Conservation (phyloP, 306 rosid genomes). For the Gleditsia sinensis region DNA sequence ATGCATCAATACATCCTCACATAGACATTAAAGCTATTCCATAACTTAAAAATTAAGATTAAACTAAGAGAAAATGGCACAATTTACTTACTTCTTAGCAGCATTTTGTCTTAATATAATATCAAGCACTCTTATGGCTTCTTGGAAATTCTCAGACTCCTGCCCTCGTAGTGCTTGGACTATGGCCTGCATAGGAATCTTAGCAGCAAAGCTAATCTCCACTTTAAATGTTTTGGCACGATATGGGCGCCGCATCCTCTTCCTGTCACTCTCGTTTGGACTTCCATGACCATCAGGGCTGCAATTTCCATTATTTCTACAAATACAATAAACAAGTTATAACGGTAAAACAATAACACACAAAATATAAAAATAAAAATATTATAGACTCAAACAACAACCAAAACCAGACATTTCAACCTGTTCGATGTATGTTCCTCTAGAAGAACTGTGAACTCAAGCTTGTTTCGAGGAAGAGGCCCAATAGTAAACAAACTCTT, state of each 20-base stretch:
- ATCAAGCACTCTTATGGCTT: slow-evolving; percentile 88
- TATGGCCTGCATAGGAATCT: slow-evolving; percentile 87
- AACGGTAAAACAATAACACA: neutral
- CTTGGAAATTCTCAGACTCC: slow-evolving; percentile 87
- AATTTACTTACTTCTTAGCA: slow-evolving; percentile 72
- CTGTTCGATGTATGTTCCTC: slow-evolving; percentile 71
- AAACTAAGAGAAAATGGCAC: neutral
- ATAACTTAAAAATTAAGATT: neutral
- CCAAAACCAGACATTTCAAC: slow-evolving; percentile 33
- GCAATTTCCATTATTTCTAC: slow-evolving; percentile 69
- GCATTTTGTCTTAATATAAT: slow-evolving; percentile 91
- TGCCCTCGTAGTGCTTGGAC: slow-evolving; percentile 85
- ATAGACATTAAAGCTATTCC: neutral
- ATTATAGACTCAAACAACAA: too few relatives aligned
- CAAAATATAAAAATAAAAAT: neutral
- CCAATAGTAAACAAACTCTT: slow-evolving; percentile 90
- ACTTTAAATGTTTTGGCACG: slow-evolving; percentile 69
- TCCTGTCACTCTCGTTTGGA: slow-evolving; percentile 67
- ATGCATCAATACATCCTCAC: neutral
- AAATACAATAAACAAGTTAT: neutral
- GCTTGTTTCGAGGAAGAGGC: slow-evolving; percentile 83
- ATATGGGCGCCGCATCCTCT: slow-evolving; percentile 74
- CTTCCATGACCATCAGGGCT: slow-evolving; percentile 66
- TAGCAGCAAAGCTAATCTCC: slow-evolving; percentile 85
- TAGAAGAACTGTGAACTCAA: slow-evolving; percentile 74